These are phyloP conservation scores for Pyricularia sp. DNA, from an alignment of 2,329 filamentous ascomycete genomes.

Conservation along the genomic window DNA sequence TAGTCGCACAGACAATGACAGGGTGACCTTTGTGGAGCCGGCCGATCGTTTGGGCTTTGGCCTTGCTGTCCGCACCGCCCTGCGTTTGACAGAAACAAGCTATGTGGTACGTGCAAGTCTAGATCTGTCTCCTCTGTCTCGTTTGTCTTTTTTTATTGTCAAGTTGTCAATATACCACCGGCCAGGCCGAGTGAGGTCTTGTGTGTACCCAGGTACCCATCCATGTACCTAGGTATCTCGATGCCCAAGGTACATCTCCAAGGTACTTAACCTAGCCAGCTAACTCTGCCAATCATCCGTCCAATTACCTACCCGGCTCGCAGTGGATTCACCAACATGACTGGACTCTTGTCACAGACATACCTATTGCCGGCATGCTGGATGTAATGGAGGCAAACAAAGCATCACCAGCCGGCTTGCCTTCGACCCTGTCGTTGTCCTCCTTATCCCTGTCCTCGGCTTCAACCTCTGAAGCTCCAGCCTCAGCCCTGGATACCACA, in stretches of 20 bases:
- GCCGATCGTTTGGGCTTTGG: slow-evolving; percentile 39
- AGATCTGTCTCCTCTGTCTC: background rate
- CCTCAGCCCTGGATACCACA: background rate
- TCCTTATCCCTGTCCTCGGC: background rate
- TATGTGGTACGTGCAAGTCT: slow-evolving; percentile 24
- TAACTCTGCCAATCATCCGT: background rate
- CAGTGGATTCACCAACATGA: slow-evolving; percentile 48
- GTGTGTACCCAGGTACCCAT: no score
- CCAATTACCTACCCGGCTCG: background rate
- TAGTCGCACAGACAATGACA: slow-evolving; percentile 22
- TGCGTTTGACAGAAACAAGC: slow-evolving; percentile 34
- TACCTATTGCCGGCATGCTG: slow-evolving; percentile 34
- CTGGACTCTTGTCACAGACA: slow-evolving; percentile 35
- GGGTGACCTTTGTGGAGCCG: slow-evolving; percentile 40
- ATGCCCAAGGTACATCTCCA: background rate
- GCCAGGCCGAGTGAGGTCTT: no score
- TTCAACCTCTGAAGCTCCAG: background rate
- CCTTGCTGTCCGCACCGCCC: slow-evolving; percentile 40
- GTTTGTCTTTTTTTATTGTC: background rate
- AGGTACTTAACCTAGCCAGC: background rate
- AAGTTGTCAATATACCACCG: background rate
- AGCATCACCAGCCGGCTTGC: background rate
- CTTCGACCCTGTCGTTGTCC: slow-evolving; percentile 3
- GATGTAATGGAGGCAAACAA: slow-evolving; percentile 29
- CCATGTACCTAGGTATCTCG: no score